Evolutionary conservation across 306 rosid species (phyloP).

Genomic region (Geum urbanum): DNA sequence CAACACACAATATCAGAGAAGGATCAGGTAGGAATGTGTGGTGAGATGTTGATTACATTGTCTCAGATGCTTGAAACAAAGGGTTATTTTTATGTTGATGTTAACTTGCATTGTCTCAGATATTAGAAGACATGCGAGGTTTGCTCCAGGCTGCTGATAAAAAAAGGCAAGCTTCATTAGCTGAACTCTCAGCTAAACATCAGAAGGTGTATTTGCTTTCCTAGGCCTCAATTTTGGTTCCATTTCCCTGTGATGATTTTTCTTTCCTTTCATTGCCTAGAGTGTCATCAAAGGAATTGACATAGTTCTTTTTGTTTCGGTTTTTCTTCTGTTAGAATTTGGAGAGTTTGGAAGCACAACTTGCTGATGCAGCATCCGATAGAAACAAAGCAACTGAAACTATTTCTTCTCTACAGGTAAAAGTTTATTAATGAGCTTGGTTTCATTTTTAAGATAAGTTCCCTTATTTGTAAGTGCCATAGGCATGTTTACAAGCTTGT

Average conservation of each 20-base stretch:
- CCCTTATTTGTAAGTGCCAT: not conserved
- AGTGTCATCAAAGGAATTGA: not conserved
- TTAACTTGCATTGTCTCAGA: constrained; percentile 38
- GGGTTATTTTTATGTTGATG: not conserved
- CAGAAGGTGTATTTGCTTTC: constrained; percentile 58
- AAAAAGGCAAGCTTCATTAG: constrained; percentile 74
- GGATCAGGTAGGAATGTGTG: constrained; percentile 68
- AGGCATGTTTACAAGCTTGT: constrained; percentile 1
- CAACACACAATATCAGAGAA: constrained; percentile 75
- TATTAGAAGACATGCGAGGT: constrained; percentile 78
- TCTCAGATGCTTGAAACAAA: constrained; percentile 46
- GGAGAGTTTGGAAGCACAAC: constrained; percentile 90
- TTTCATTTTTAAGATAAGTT: not conserved
- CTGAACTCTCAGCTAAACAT: constrained; percentile 87
- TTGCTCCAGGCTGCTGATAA: constrained; percentile 85
- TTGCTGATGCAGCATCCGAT: constrained; percentile 83
- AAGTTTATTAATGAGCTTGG: constrained; percentile 12
- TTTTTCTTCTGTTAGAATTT: constrained; percentile 47
- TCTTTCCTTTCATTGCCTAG: constrained; percentile 11
- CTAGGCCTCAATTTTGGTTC: constrained; percentile 3
- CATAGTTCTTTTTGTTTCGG: constrained; percentile 22
- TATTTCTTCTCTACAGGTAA: constrained; percentile 87
- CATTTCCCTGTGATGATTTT: not conserved
- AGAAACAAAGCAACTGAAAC: constrained; percentile 83
- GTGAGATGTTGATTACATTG: constrained; percentile 8